These are phyloP conservation scores for Daldinia decipiens DNA, from an alignment of 495 filamentous ascomycete genomes.

Conservation along the genomic window DNA sequence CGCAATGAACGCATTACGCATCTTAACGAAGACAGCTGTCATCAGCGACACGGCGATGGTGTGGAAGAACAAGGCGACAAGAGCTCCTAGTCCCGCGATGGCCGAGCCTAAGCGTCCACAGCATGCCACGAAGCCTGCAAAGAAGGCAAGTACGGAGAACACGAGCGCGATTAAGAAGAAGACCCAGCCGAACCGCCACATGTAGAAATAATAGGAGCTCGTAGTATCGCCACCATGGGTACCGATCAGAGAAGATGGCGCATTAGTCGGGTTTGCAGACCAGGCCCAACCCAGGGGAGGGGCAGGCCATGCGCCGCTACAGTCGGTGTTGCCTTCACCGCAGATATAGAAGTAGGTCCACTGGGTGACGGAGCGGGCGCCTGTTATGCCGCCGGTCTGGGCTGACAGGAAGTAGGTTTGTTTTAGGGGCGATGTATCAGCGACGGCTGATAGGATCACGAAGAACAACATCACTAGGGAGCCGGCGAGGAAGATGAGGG, in stretches of 20 bases:
- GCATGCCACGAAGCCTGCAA: slow-evolving; percentile 62
- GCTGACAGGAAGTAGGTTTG: slow-evolving; percentile 85
- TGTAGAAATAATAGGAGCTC: slow-evolving; percentile 60
- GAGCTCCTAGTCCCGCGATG: slow-evolving; percentile 52
- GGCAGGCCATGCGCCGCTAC: slow-evolving; percentile 55
- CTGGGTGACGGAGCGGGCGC: slow-evolving; percentile 70
- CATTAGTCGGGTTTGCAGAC: slow-evolving; percentile 51
- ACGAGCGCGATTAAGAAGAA: slow-evolving; percentile 79
- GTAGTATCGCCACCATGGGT: slow-evolving; percentile 59
- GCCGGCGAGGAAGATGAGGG: slow-evolving; percentile 79
- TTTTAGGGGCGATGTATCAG: slow-evolving; percentile 68
- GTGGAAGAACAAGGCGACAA: slow-evolving; percentile 56
- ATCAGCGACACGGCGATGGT: slow-evolving; percentile 61
- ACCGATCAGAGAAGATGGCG: slow-evolving; percentile 56
- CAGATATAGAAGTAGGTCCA: slow-evolving; percentile 90
- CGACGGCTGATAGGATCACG: slow-evolving; percentile 76
- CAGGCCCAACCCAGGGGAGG: slow-evolving; percentile 63
- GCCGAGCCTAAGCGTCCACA: slow-evolving; percentile 60
- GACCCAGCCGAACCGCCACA: slow-evolving; percentile 74
- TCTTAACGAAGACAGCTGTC: slow-evolving; percentile 74
- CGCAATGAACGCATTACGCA: slow-evolving; percentile 73
- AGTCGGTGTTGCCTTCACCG: slow-evolving; percentile 60
- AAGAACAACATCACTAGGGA: slow-evolving; percentile 83
- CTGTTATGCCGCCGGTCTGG: slow-evolving; percentile 73
- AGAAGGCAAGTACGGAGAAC: slow-evolving; percentile 65